Conservation (phyloP, 2,329 filamentous ascomycete species). For the Cytospora piceicola region DNA sequence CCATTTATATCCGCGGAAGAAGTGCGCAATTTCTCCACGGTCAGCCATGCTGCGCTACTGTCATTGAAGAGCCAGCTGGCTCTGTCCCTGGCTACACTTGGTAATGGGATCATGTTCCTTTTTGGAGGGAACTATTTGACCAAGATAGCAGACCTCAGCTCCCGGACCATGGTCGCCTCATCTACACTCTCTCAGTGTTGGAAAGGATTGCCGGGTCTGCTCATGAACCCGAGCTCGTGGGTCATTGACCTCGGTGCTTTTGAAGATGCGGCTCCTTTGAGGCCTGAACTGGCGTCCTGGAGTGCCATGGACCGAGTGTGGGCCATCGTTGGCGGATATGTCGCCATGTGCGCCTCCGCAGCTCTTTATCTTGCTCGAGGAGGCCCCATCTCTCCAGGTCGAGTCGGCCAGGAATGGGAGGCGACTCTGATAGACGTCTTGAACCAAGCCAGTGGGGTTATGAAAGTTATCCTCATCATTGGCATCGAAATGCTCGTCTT, state of each 20-base stretch:
- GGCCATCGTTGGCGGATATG: slow-evolving; percentile 82
- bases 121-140: slow-evolving; percentile 47
- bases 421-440: slow-evolving; percentile 79
- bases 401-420: slow-evolving; percentile 67
- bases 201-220: slow-evolving; percentile 39
- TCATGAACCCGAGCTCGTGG: slow-evolving; percentile 59
- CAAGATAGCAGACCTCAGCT: slow-evolving; percentile 36
- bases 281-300: slow-evolving; percentile 70
- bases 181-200: slow-evolving; percentile 34
- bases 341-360: slow-evolving; percentile 73
- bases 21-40: slow-evolving; percentile 75
- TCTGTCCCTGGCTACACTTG: slow-evolving; percentile 45
- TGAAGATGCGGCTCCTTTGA: slow-evolving; percentile 45
- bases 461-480: slow-evolving; percentile 98
- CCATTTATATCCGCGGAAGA: slow-evolving; percentile 60
- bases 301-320: slow-evolving; percentile 64
- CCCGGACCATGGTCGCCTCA: slow-evolving; percentile 32
- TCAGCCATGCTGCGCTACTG: slow-evolving; percentile 72
- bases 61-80: slow-evolving; percentile 59
- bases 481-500: slow-evolving; percentile 99
- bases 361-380: slow-evolving; percentile 79
- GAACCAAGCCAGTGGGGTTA: slow-evolving; percentile 91
- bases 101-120: slow-evolving; percentile 47
- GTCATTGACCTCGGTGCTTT: slow-evolving; percentile 59
- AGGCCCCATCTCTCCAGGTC: slow-evolving; percentile 65